These are phyloP conservation scores for Crithidia brevicula DNA, from an alignment of 208 protist species.

Conservation along the genomic window DNA sequence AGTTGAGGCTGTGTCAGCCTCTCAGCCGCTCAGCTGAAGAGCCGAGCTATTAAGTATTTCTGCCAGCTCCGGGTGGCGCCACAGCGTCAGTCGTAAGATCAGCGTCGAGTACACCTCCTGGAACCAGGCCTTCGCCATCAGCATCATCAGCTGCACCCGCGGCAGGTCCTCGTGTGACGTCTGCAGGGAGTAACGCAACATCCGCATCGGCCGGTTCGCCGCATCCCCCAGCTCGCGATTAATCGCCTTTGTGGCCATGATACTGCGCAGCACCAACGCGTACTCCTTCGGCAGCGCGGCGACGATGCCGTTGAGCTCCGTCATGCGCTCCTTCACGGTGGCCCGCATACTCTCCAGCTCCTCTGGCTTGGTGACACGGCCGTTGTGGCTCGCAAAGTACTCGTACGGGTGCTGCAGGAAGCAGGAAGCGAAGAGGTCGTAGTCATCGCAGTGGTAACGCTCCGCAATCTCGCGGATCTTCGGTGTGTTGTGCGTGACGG, in stretches of 20 bases:
- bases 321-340: slow-evolving; percentile 75
- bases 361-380: slow-evolving; percentile 38
- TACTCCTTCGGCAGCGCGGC: slow-evolving; percentile 83
- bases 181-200: slow-evolving; percentile 78
- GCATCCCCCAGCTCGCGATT: slow-evolving; percentile 79
- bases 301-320: slow-evolving; percentile 81
- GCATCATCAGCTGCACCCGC: slow-evolving; percentile 31
- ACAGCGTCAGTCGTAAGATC: slow-evolving; percentile 56
- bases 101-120: slow-evolving; percentile 57
- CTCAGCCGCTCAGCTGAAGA: slow-evolving; percentile 55
- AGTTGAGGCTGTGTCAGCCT: no score
- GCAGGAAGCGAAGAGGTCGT: slow-evolving; percentile 83
- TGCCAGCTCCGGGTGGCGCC: slow-evolving; percentile 63
- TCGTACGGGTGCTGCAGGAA: slow-evolving; percentile 90
- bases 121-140: slow-evolving; percentile 63
- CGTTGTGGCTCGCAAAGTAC: slow-evolving; percentile 41
- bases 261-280: slow-evolving; percentile 86
- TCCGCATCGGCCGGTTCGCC: slow-evolving; percentile 75
- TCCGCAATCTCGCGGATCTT: slow-evolving; percentile 47
- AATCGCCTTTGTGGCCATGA: slow-evolving; percentile 88
- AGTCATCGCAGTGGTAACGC: slow-evolving; percentile 73
- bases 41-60: slow-evolving; percentile 43
- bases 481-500: slow-evolving; percentile 71
- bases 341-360: slow-evolving; percentile 72
- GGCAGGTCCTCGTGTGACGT: slow-evolving; percentile 50